A percentile compares a stretch with the other conserved stretches of the same genome.
Conservation (phyloP, 1,139 yeast genomes). For the Taphrina flavorubra region DNA sequence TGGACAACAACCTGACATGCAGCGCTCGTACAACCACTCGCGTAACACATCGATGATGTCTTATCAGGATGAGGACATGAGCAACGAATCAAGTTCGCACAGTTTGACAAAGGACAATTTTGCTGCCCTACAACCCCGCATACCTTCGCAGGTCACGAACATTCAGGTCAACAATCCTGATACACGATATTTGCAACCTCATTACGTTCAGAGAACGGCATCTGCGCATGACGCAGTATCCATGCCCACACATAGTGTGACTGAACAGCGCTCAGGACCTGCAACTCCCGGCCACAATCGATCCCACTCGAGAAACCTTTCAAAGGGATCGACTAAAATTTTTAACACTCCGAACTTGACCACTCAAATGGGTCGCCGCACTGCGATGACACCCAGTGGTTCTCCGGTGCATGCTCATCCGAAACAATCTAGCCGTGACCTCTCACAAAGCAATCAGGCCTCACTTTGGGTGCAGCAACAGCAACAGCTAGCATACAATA, state of each 20-base stretch:
- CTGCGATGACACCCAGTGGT: slow-evolving; percentile 24
- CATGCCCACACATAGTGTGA: slow-evolving; percentile 3
- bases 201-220: slow-evolving; percentile 4
- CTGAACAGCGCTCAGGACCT: slow-evolving; percentile 15
- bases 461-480: slow-evolving; percentile 36
- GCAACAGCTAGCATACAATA: slow-evolving; percentile 32
- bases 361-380: slow-evolving; percentile 36
- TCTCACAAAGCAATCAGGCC: slow-evolving; percentile 9
- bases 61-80: slow-evolving; percentile 33
- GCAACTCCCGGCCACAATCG: slow-evolving; percentile 35
- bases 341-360: slow-evolving; percentile 36
- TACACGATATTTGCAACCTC: neutral
- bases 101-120: slow-evolving; percentile 18
- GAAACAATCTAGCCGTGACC: slow-evolving; percentile 21
- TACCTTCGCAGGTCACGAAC: slow-evolving; percentile 19
- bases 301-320: slow-evolving; percentile 18
- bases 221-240: slow-evolving; percentile 7
- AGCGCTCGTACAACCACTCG: slow-evolving; percentile 37
- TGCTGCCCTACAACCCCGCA: slow-evolving; percentile 18
- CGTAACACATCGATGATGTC: slow-evolving; percentile 40
- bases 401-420: slow-evolving; percentile 22
- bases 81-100: slow-evolving; percentile 27
- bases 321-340: slow-evolving; percentile 27
- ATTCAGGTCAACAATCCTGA: neutral
- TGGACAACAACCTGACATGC: slow-evolving; percentile 39